phyloP scores from a whole-genome alignment of 164 flowering plant species.

The Pachysandra terminalis region DNA sequence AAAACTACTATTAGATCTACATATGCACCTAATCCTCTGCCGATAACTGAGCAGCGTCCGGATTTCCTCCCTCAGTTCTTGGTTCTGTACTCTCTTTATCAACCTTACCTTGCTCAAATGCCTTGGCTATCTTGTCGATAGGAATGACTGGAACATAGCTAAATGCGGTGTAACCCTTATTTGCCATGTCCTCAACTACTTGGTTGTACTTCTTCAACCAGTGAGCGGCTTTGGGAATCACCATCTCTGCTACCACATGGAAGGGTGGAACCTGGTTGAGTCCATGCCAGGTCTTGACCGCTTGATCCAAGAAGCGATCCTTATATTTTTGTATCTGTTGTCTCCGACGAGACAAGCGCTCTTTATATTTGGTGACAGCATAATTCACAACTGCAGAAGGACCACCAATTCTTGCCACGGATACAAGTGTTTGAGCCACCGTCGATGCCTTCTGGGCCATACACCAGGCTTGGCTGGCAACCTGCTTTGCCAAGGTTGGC shows the following conservation, averaged over 20 bases:
- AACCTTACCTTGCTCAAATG: too few relatives aligned
- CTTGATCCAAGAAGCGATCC: conserved; percentile 18
- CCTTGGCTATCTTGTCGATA: too few relatives aligned
- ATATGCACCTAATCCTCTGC: too few relatives aligned
- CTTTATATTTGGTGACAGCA: conserved; percentile 33
- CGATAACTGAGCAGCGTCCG: too few relatives aligned
- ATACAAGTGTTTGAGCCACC: conserved; percentile 25
- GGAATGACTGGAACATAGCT: too few relatives aligned
- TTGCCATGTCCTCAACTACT: neutral
- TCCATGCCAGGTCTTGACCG: conserved; percentile 26
- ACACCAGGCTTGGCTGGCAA: conserved; percentile 19
- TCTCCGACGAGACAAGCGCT: too few relatives aligned
- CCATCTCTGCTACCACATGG: conserved; percentile 21
- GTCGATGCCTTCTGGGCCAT: conserved; percentile 28
- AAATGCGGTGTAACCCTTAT: too few relatives aligned
- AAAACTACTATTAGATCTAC: too few relatives aligned
- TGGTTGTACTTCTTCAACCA: conserved; percentile 56
- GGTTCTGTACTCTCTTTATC: too few relatives aligned
- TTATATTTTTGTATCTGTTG: too few relatives aligned
- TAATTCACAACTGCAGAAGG: conserved; percentile 35
- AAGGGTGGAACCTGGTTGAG: conserved; percentile 29
- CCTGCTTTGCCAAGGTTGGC: conserved; percentile 47
- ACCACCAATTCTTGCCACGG: conserved; percentile 41
- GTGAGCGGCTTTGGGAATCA: conserved; percentile 40
- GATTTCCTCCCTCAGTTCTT: too few relatives aligned